Percentiles rank a stretch among this genome's conserved stretches.
Evolutionary conservation across 192 early-diverging fungal genomes (phyloP).

Genomic region (Coemansia erecta): DNA sequence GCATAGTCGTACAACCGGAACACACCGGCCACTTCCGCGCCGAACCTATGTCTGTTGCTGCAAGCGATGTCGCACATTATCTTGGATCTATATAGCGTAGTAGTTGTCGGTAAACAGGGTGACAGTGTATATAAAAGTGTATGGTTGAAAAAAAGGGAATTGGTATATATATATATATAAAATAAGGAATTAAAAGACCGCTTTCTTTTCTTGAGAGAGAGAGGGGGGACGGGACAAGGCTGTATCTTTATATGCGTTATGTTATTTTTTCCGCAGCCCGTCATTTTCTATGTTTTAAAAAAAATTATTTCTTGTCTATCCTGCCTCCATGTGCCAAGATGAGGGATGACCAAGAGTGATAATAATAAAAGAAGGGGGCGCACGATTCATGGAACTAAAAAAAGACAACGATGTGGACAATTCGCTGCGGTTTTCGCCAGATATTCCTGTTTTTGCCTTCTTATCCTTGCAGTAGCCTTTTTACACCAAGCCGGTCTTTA

Average conservation of each 20-base stretch:
- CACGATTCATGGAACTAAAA: neutral
- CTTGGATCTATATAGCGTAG: neutral
- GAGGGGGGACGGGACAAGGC: too few species aligned
- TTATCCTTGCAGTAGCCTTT: too few species aligned
- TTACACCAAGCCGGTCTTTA: too few species aligned
- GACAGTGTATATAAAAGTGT: neutral
- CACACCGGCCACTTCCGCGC: conserved; percentile 17
- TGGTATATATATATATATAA: too few species aligned
- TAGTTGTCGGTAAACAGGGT: neutral
- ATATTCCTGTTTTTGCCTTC: too few species aligned
- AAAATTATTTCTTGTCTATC: neutral
- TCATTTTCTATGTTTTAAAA: conserved; percentile 1
- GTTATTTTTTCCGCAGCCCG: neutral
- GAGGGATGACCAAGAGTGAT: conserved; percentile 1
- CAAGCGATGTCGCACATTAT: conserved; percentile 22
- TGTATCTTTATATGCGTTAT: neutral
- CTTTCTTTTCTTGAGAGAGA: neutral
- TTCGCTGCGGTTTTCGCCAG: too few species aligned
- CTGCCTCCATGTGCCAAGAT: conserved; percentile 3
- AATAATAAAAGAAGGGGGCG: too few species aligned
- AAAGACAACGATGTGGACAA: neutral
- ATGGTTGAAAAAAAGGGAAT: too few species aligned
- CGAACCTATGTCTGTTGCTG: conserved; percentile 19
- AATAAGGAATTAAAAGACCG: conserved; percentile 1
- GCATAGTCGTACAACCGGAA: conserved; percentile 36